Conservation (phyloP, 2,329 filamentous ascomycete species). For the Blastomyces silverae region DNA sequence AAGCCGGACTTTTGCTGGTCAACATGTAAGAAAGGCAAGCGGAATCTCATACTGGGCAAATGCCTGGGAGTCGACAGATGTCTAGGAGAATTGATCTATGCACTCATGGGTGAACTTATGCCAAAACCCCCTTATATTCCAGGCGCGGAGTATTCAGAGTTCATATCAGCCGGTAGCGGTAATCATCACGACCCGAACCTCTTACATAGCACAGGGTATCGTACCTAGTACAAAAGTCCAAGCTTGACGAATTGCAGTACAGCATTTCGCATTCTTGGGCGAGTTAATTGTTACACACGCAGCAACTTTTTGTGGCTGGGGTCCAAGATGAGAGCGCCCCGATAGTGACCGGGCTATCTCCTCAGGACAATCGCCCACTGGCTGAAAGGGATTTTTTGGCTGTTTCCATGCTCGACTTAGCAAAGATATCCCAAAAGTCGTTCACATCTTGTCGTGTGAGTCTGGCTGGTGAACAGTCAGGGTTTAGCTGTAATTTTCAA, state of each 20-base stretch:
- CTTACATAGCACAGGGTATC: background rate
- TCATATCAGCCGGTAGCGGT: background rate
- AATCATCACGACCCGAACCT: background rate
- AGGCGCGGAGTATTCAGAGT: background rate
- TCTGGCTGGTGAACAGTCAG: no score
- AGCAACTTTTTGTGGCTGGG: background rate
- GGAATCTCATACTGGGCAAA: slow-evolving; percentile 26
- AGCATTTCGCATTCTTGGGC: background rate
- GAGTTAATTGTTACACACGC: background rate
- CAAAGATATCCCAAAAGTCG: background rate
- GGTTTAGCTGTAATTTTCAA: no score
- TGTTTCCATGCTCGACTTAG: background rate
- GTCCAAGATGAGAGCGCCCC: background rate
- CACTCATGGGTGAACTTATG: background rate
- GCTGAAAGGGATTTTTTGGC: background rate
- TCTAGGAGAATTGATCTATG: background rate
- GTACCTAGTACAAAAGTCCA: background rate
- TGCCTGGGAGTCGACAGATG: no score
- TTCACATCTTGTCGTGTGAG: background rate
- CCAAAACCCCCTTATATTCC: background rate
- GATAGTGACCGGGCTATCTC: background rate
- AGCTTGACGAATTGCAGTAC: background rate
- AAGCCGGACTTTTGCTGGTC: slow-evolving; percentile 44
- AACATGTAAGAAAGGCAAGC: slow-evolving; percentile 40
- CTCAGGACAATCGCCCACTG: background rate